Base-by-base conservation (phyloP, 192 early-diverging fungal species). In the Spizellomyces sp. region DNA sequence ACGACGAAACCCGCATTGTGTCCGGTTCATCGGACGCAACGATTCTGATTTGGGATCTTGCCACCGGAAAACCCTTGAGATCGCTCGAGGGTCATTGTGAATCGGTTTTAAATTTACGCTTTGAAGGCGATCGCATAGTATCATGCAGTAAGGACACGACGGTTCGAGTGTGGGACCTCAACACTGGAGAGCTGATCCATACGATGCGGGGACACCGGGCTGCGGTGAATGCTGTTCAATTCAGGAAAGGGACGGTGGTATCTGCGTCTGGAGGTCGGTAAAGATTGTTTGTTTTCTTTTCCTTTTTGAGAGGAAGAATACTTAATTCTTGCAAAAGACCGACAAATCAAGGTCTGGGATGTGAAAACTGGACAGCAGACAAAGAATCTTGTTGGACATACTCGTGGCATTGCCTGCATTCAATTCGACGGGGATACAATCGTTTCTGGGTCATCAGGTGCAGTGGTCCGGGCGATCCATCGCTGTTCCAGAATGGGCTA, bases 391-490 rank as follows among this genome's bases (percentile, higher is more conserved):
- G 75, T 77, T 14, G 94, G 92, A 6, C 94, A 98, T 75, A 73
- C 76, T 5, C 87, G 93, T 6, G 94, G 95, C 17, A 86, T 98
- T 12, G 94, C 95, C 0, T 95, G 94, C 67, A 83, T 96, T 6
- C 92, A 95, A 66, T 95, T 91, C 79, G 94, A 98, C 66, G 95
- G 93, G 44, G 81, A 83, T 8, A 76, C 81, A 44, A 92, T 96
- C 66, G 89, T 93, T 8, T 92, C 91, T 41, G 96, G 96, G 27
- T 92, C 91, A 41, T 92, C 89, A 10, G 83, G 79, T 75, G 56
- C 27, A 36, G 27, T n/a, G 65, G 41, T 80, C 46, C 62, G 50
- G 36, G 10, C 45, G 14, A 46, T 48, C 63, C 12, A n/a, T 5
- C 48, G 48, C 48, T 19, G 17, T 45, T 9, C 36, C 41, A 15